Evolutionary conservation across 1,284 basidiomycete genomes (phyloP), one percentile per base, ranked within the genome.

Genomic region (Sanghuangporus weigelae): DNA sequence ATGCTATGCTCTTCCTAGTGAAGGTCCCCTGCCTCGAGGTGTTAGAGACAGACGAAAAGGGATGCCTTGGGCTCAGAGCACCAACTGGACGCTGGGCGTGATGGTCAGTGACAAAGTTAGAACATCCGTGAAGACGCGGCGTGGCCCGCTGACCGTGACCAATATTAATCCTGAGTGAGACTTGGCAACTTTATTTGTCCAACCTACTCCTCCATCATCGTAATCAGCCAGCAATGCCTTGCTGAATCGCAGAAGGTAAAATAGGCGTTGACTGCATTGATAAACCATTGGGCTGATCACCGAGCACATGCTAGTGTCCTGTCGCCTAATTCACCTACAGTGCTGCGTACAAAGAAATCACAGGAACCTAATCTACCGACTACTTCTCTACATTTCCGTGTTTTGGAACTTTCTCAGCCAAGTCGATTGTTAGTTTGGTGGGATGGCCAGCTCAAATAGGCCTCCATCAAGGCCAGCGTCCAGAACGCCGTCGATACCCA

Each of bases 401-500:
- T 42, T 38, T 31, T 8, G 51, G 51, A 54, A 21, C 35, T 21
- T 57, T n/a, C 10, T 36, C 57, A 26, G 21, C 35, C 48, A 23
- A 26, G 16, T 26, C 21, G n/a, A 23, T n/a, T 42, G n/a, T 12
- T 12, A 21, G 19, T 12, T 23, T 12, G 57, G 44, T 7, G 56
- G n/a, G 23, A 66, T 66, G 65, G 21, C 65, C 14, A 66, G 58
- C 53, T 53, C 64, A 42, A 57, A 55, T 42, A 59, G 51, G 26
- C 65, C 57, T 10, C 51, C 49, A 14, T 49, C 64, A 36, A 63
- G 62, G 14, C 51, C 49, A 10, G 35, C 64, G 23, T 66, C 65
- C 12, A 63, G 65, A 49, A 57, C 65, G n/a, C 44, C 65, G 16
- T 63, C 65, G 7, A 60, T 66, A 31, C 61, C 65, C n/a, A 63